Conservation (phyloP, 2,329 filamentous ascomycete species). For the Daldinia sp. region DNA sequence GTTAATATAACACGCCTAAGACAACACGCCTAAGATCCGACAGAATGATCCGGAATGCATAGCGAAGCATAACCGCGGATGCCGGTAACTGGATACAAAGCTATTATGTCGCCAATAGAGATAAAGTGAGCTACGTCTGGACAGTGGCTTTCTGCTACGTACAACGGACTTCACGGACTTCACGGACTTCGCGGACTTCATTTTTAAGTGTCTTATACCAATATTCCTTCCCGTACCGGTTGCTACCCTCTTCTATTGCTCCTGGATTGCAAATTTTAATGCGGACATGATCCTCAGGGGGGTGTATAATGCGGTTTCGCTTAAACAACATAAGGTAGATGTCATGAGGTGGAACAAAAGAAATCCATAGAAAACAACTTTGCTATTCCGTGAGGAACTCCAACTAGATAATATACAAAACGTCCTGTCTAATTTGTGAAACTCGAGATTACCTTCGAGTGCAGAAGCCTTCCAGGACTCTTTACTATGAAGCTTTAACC, state of each 20-base stretch:
- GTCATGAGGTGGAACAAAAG: too few relatives aligned
- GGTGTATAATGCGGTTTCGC: constrained; percentile 24
- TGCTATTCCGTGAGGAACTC: too few relatives aligned
- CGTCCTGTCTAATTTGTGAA: too few relatives aligned
- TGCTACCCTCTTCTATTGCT: constrained; percentile 11
- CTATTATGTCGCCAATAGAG: constrained; percentile 21
- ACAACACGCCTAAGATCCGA: constrained; percentile 9
- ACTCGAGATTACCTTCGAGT: too few relatives aligned
- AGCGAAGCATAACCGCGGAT: constrained; percentile 27
- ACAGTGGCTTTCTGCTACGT: constrained; percentile 12
- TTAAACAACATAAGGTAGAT: not conserved
- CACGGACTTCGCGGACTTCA: too few relatives aligned
- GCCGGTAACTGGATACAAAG: not conserved
- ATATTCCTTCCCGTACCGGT: constrained; percentile 1
- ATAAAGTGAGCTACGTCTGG: constrained; percentile 26
- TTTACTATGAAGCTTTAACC: too few relatives aligned
- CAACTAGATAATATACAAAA: too few relatives aligned
- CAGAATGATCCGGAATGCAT: constrained; percentile 24
- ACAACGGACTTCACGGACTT: constrained; percentile 5
- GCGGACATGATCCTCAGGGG: too few relatives aligned
- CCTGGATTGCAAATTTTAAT: constrained; percentile 14
- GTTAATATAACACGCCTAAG: not conserved
- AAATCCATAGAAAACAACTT: too few relatives aligned
- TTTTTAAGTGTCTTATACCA: constrained; percentile 18
- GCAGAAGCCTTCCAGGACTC: too few relatives aligned